phyloP scores from a whole-genome alignment of 805 yeast species.

The Wickerhamomyces ciferrii region DNA sequence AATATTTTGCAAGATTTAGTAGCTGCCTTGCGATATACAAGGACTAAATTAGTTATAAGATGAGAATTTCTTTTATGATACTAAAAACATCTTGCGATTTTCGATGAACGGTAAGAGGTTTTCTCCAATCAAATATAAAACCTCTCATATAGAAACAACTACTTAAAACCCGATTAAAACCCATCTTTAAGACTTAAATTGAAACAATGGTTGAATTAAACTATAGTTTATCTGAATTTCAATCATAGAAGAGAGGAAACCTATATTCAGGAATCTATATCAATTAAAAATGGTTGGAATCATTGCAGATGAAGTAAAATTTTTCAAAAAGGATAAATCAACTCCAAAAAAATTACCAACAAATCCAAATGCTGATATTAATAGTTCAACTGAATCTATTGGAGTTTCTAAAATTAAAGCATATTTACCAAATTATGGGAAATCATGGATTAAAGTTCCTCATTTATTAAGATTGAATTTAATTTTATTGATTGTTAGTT shows the following conservation, averaged over 20 bases:
- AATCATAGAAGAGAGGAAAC: too few species aligned
- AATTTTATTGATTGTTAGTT: constrained; percentile 31
- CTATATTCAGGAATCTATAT: too few species aligned
- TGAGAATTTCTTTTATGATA: too few species aligned
- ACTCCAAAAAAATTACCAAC: neutral
- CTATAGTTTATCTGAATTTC: too few species aligned
- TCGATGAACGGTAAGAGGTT: neutral
- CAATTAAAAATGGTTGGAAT: neutral
- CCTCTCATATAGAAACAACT: neutral
- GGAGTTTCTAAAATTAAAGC: neutral
- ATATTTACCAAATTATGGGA: constrained; percentile 9
- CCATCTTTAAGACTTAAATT: too few species aligned
- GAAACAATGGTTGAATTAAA: too few species aligned
- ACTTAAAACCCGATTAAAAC: neutral
- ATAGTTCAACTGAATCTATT: neutral
- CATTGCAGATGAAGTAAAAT: constrained; percentile 1
- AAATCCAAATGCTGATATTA: neutral
- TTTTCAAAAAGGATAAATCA: neutral
- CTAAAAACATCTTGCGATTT: too few species aligned
- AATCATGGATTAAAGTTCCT: constrained; percentile 25
- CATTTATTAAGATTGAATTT: constrained; percentile 31
- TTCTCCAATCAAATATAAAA: neutral
- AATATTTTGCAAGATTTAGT: too few species aligned
- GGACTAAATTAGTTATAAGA: too few species aligned
- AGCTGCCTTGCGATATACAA: too few species aligned